Percentiles rank a stretch among this genome's conserved stretches.
phyloP scores from a whole-genome alignment of 495 filamentous ascomycete species.

The Penicillium riverlandense region DNA sequence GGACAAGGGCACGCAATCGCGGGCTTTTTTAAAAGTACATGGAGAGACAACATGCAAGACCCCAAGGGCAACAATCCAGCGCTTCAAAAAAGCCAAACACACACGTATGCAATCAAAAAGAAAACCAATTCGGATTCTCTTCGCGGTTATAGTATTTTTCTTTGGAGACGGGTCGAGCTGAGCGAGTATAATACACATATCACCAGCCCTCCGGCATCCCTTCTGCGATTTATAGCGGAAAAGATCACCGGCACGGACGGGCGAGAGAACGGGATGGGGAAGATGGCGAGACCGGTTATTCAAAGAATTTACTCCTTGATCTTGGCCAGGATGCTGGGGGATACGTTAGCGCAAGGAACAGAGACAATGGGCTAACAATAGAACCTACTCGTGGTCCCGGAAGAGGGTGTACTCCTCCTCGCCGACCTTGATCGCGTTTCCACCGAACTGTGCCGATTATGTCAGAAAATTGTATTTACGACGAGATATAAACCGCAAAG shows the following conservation, averaged over 20 bases:
- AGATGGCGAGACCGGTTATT: slow-evolving; percentile 11
- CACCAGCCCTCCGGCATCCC: slow-evolving; percentile 3
- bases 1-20: slow-evolving; percentile 7
- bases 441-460: slow-evolving; percentile 66
- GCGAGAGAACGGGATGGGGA: slow-evolving; percentile 7
- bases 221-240: slow-evolving; percentile 9
- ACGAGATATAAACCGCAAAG: no score
- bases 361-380: neutral
- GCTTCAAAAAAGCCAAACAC: slow-evolving; percentile 23
- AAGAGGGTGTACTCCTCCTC: slow-evolving; percentile 95
- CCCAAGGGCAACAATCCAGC: slow-evolving; percentile 30
- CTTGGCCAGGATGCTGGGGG: slow-evolving; percentile 69
- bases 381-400: slow-evolving; percentile 88
- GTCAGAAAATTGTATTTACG: neutral
- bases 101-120: slow-evolving; percentile 25
- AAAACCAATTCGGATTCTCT: slow-evolving; percentile 2
- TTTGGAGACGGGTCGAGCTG: slow-evolving; percentile 23
- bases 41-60: slow-evolving; percentile 34
- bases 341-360: slow-evolving; percentile 14
- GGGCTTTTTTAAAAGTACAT: slow-evolving; percentile 32
- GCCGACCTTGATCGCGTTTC: slow-evolving; percentile 91
- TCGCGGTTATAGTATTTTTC: slow-evolving; percentile 4
- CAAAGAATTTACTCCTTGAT: slow-evolving; percentile 65
- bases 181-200: slow-evolving; percentile 33
- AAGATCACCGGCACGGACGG: slow-evolving; percentile 1